Base-by-base conservation (phyloP, 2,329 filamentous ascomycete species). In the Hymenoscyphus albidus region DNA sequence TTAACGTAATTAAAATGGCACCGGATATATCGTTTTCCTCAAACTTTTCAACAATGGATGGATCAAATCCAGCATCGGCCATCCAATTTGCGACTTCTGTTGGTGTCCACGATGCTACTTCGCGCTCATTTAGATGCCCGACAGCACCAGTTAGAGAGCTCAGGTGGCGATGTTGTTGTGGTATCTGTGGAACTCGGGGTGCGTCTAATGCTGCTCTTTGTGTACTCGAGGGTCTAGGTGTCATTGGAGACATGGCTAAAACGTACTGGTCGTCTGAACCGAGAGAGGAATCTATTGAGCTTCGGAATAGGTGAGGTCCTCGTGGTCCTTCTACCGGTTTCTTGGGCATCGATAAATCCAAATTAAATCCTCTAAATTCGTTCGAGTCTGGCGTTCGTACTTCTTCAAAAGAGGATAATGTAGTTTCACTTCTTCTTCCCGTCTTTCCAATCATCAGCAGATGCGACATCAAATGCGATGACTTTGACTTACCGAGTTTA, bases 1-100 rank as follows among this genome's bases (percentile, higher is more conserved):
- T 93, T 55, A 99, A 80, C n/a, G 94, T 93, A 61, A 96, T 87
- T 22, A 98, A 80, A 63, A 98, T 91, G 4, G 87, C 83, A 14
- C 94, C 94, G 32, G 89, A 92, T 76, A 99, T 97, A 74, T 99
- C 94, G 76, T 99, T 96, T 72, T 90, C 85, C 67, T 93, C 84
- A 73, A 99, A 97, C 71, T 90, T 91, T 73, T 96, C 88, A 12
- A 95, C 88, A 60, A 94, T 83, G 6, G 83, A 80, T 61, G 86
- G 80, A 75, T 97, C 93, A 74, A 96, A 88, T 70, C 91, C 92
- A 56, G 88, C 86, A 75, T 92, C 86, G 73, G 88, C 85, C 92
- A 97, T 95, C 85, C 91, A 95, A 73, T 91, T 87, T 63, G 90
- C 90, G 55, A 95, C 91, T 78, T 92, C 88, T 73, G 88, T 84